Evolutionary conservation across 495 filamentous ascomycete species (phyloP), one percentile per base, ranked within the genome.

Genomic region (Hyaloscypha finlandica): DNA sequence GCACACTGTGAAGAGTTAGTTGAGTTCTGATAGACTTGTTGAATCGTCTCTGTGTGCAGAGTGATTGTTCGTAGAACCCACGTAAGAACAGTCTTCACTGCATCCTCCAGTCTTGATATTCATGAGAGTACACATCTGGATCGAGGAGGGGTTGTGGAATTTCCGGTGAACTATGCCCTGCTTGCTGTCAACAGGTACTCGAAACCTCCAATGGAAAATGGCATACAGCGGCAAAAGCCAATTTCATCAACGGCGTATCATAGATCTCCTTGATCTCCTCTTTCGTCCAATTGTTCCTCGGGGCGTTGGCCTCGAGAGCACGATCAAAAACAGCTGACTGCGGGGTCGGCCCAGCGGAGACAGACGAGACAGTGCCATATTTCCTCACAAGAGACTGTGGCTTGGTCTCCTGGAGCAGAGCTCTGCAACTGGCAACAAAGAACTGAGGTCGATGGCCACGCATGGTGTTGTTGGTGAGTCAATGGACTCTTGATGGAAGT

Each of bases 101-200:
- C 92, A 96, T 31, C 92, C 92, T 57, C 92, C 92, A n/a, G 91
- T 94, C 71, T 95, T 96, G 83, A 96, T 96, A 83, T 93, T 94
- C 89, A 94, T 93, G 61, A 96, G 81, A 2, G 92, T 96, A 81
- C 92, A 94, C 80, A 94, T 90, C 74, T 96, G 92, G 74, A 96
- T 89, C 6, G 88, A 84, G 37, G 86, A 78, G 42, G 92, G 91
- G 76, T 88, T 83, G 78, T 94, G 92, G 80, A 94, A 94, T 65
- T 88, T 88, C 35, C 91, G 85, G 78, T 96, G 92, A 63, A 94
- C 76, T 52, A 83, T 86, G 61, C 83, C 85, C 91, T 93, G 63
- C 30, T 53, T 22, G 12, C 20, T 19, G 35, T 59, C 22, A 59
- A 30, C n/a, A 35, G 57, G 12, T 31, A 6, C 39, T 25, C 20